Conservation (phyloP, 371 early-diverging fungal genomes). For the Choanephora cucurbitarum region DNA sequence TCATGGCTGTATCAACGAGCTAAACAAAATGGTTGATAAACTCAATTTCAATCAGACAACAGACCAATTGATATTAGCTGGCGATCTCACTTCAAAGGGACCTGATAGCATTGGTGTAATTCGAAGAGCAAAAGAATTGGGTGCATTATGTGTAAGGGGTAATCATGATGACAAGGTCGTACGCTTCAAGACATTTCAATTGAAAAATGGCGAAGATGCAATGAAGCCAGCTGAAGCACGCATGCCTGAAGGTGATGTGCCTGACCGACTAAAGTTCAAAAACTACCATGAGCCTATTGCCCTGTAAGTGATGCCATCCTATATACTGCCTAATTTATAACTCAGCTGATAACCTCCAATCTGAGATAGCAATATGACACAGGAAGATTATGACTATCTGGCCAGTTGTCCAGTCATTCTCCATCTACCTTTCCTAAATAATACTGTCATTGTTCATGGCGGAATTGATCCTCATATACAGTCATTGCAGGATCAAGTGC, state of each 20-base stretch:
- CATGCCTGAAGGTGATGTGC: conserved; percentile 41
- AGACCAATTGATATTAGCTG: conserved; percentile 68
- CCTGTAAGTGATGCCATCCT: conserved; percentile 30
- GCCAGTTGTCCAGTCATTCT: conserved; percentile 61
- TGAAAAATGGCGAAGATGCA: conserved; percentile 27
- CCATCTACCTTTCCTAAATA: conserved; percentile 51
- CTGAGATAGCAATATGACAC: conserved; percentile 37
- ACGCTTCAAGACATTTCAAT: conserved; percentile 58
- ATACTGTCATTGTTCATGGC: conserved; percentile 67
- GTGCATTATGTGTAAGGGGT: conserved; percentile 70
- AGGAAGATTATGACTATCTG: conserved; percentile 60
- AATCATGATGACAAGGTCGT: conserved; percentile 78
- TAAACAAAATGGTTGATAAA: conserved; percentile 49
- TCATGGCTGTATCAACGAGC: conserved; percentile 64
- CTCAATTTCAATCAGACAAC: conserved; percentile 39
- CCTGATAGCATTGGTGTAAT: conserved; percentile 69
- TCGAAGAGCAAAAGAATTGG: conserved; percentile 49
- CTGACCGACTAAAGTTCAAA: conserved; percentile 42
- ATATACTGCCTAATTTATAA: too few species aligned
- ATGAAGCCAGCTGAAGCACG: conserved; percentile 24
- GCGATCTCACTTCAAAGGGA: conserved; percentile 73
- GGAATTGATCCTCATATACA: conserved; percentile 61
- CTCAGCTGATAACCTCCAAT: not conserved
- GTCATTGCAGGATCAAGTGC: conserved; percentile 29
- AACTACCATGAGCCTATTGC: conserved; percentile 47